phyloP scores from a whole-genome alignment of 140 eudicot genomes.

The Bidens hawaiensis region DNA sequence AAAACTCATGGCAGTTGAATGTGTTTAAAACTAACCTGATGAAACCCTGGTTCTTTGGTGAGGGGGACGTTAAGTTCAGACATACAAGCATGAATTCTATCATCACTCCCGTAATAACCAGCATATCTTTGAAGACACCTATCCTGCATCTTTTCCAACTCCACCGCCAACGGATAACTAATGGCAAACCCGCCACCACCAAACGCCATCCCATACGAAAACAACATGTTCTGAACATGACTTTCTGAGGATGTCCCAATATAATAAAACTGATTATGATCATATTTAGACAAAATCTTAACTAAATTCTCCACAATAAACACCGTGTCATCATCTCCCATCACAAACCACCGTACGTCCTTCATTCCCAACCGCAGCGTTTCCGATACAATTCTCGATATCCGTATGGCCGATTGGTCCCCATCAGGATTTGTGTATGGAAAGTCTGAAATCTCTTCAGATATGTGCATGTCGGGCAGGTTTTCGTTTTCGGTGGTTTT shows the following conservation, averaged over 20 bases:
- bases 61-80: slow-evolving; percentile 77
- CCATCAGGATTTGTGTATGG: slow-evolving; percentile 36
- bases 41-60: slow-evolving; percentile 65
- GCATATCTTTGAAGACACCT: slow-evolving; percentile 53
- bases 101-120: slow-evolving; percentile 61
- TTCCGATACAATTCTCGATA: slow-evolving; percentile 64
- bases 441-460: slow-evolving; percentile 42
- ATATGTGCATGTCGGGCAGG: slow-evolving; percentile 41
- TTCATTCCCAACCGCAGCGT: slow-evolving; percentile 42
- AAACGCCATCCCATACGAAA: slow-evolving; percentile 62
- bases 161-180: slow-evolving; percentile 71
- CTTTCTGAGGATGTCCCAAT: slow-evolving; percentile 62
- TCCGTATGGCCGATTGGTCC: slow-evolving; percentile 45
- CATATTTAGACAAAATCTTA: slow-evolving; percentile 51
- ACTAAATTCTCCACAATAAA: slow-evolving; percentile 60
- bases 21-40: slow-evolving; percentile 47
- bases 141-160: slow-evolving; percentile 57
- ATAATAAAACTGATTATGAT: slow-evolving; percentile 56
- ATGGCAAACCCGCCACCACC: slow-evolving; percentile 86
- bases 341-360: slow-evolving; percentile 64
- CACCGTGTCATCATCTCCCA: slow-evolving; percentile 79
- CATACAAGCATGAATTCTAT: slow-evolving; percentile 77
- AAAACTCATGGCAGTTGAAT: not conserved
- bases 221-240: slow-evolving; percentile 46
- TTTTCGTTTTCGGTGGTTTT: slow-evolving; percentile 1